Evolutionary conservation across 2,329 filamentous ascomycete species (phyloP), one percentile per base, ranked within the genome.

Genomic region (Lithohypha guttulata): DNA sequence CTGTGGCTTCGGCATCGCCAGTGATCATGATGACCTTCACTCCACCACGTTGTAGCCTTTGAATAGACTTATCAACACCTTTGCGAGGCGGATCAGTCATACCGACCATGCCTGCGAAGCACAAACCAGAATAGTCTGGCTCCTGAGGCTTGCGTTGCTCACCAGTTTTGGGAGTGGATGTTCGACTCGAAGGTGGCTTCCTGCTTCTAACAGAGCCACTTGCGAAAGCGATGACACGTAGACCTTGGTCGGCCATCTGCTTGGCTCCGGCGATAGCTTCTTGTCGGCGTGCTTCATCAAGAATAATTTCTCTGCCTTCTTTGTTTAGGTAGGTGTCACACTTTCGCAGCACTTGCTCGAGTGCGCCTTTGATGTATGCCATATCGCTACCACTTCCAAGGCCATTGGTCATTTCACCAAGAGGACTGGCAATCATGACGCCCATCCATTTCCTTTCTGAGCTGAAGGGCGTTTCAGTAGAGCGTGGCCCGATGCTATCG

Each of bases 361-460:
- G 70, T 22, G 91, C 84, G 21, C 91, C 93, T 58, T 98, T 98
- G 65, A 96, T 84, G 58, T 96, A 98, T 1, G 85, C 87, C 49
- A 85, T 79, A 53, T 93, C 84, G 45, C 78, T 77, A 25, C 81
- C 78, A 39, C 66, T 65, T 42, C 67, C 69, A 20, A 66, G 63
- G 19, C 68, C 68, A 33, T 75, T 70, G 15, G 69, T 66, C 29
- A 63, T 55, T 42, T 58, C 61, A 21, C 63, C 60, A 46, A 57
- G 28, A 30, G 49, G 45, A 45, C 60, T 63, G 20, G 77, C 77
- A 50, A 95, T 83, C 2, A 86, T 81, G 19, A 95, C 87, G 22
- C 93, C 93, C 93, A 98, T 98, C 89, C 89, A 98, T 61, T 98
- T 98, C 42, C 89, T 76, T 57, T 94, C 86, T 1, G 91, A 98